Evolutionary conservation across 2,329 filamentous ascomycete species (phyloP).

Genomic region (Ciborinia camelliae): DNA sequence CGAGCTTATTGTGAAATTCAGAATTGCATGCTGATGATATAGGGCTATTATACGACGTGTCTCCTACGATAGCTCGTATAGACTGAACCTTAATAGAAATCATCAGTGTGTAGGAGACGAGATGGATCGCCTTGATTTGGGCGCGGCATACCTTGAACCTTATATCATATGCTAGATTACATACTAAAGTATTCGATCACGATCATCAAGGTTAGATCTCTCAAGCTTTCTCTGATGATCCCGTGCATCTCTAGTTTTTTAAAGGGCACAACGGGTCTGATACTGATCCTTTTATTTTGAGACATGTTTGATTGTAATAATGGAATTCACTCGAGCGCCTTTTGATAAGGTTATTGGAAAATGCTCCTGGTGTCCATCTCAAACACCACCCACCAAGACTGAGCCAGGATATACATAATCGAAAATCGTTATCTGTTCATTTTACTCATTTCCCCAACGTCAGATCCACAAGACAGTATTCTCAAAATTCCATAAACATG

Average conservation of each 20-base stretch:
- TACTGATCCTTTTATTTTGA: neutral
- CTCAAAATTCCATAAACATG: constrained; percentile 4
- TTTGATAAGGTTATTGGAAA: constrained; percentile 7
- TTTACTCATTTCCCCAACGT: constrained; percentile 11
- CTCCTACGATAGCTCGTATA: neutral
- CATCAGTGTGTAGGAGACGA: constrained; percentile 7
- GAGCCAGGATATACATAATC: neutral
- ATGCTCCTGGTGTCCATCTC: neutral
- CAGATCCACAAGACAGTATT: neutral
- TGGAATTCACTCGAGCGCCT: neutral
- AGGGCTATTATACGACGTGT: neutral
- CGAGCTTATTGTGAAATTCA: neutral
- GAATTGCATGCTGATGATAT: neutral
- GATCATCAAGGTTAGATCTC: neutral
- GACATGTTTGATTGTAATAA: constrained; percentile 1
- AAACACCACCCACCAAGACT: neutral
- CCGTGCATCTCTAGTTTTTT: neutral
- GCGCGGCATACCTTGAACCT: neutral
- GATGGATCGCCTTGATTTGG: constrained; percentile 9
- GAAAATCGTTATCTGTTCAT: constrained; percentile 13
- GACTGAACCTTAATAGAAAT: neutral
- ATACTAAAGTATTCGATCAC: neutral
- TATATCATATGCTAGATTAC: neutral
- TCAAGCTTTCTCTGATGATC: neutral
- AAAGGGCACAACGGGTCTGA: neutral